phyloP scores from a whole-genome alignment of 1,284 basidiomycete species.

The Cryptococcus maquisensis region DNA sequence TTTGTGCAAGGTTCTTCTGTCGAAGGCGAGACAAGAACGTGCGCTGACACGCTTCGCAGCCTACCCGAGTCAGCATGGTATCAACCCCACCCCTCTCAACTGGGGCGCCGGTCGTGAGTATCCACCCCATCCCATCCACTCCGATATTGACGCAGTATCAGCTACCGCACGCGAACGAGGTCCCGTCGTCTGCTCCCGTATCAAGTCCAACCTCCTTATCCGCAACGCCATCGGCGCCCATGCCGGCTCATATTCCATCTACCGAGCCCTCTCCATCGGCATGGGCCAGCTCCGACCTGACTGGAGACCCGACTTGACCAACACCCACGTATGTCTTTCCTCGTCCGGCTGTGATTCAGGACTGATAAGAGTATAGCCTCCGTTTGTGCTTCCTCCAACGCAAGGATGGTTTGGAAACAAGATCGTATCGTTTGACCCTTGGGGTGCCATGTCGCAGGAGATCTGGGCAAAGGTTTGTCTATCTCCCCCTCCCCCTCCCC shows the following conservation, averaged over 20 bases:
- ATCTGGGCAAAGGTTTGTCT: slow-evolving; percentile 57
- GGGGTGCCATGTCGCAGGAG: slow-evolving; percentile 82
- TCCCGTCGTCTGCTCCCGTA: slow-evolving; percentile 83
- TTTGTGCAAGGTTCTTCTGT: background rate
- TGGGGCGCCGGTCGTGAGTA: slow-evolving; percentile 73
- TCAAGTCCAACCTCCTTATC: slow-evolving; percentile 76
- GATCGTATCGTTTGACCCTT: slow-evolving; percentile 93
- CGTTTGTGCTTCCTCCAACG: slow-evolving; percentile 74
- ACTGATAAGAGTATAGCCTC: slow-evolving; percentile 54
- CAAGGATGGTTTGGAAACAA: slow-evolving; percentile 77
- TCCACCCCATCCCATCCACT: slow-evolving; percentile 8
- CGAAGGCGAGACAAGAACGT: background rate
- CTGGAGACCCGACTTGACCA: slow-evolving; percentile 78
- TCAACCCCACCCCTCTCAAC: slow-evolving; percentile 68
- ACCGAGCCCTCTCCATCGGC: slow-evolving; percentile 84
- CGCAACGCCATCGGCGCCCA: slow-evolving; percentile 94
- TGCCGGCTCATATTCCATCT: slow-evolving; percentile 89
- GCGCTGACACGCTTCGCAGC: slow-evolving; percentile 49
- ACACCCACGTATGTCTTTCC: slow-evolving; percentile 59
- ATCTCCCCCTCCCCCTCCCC: background rate
- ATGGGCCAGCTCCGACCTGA: slow-evolving; percentile 81
- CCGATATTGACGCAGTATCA: slow-evolving; percentile 1
- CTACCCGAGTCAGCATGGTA: slow-evolving; percentile 67
- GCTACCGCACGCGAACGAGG: slow-evolving; percentile 57
- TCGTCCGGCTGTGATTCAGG: background rate